phyloP scores from a whole-genome alignment of 2,329 filamentous ascomycete species.

The Beauveria varroae region DNA sequence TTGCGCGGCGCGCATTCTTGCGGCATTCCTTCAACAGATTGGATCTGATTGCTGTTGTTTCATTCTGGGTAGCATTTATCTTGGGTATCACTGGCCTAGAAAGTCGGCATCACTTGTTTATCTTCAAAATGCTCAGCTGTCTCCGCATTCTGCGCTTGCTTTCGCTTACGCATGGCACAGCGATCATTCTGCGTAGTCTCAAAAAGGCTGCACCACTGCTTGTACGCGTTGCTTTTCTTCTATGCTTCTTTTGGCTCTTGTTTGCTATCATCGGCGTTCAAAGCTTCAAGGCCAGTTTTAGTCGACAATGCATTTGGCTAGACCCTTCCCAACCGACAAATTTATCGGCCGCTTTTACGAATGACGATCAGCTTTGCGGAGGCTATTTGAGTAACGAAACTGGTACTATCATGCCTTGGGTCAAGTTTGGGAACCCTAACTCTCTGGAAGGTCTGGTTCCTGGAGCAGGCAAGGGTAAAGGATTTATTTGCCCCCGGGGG shows the following conservation, averaged over 20 bases:
- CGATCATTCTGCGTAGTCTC: constrained; percentile 87
- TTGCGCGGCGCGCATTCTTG: constrained; percentile 86
- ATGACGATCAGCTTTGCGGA: constrained; percentile 73
- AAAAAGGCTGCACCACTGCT: constrained; percentile 92
- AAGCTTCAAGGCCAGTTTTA: constrained; percentile 82
- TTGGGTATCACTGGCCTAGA: constrained; percentile 66
- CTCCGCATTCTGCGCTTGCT: constrained; percentile 87
- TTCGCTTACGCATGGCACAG: constrained; percentile 85
- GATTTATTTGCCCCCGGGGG: constrained; percentile 77
- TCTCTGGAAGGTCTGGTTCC: constrained; percentile 39
- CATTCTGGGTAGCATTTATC: constrained; percentile 86
- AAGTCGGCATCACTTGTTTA: constrained; percentile 62
- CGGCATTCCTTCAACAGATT: constrained; percentile 93
- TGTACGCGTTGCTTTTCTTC: constrained; percentile 86
- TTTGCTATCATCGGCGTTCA: constrained; percentile 97
- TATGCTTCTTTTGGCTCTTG: constrained; percentile 94
- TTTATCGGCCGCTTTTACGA: constrained; percentile 49
- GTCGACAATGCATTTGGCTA: constrained; percentile 71
- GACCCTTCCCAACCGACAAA: constrained; percentile 54
- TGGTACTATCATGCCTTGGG: constrained; percentile 58
- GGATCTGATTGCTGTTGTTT: constrained; percentile 89
- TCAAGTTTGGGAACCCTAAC: constrained; percentile 32
- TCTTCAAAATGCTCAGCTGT: constrained; percentile 96
- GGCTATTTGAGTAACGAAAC: constrained; percentile 63
- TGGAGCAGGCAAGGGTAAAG: constrained; percentile 58